phyloP scores from a whole-genome alignment of 345 rosid species.

The Corymbia maculata region DNA sequence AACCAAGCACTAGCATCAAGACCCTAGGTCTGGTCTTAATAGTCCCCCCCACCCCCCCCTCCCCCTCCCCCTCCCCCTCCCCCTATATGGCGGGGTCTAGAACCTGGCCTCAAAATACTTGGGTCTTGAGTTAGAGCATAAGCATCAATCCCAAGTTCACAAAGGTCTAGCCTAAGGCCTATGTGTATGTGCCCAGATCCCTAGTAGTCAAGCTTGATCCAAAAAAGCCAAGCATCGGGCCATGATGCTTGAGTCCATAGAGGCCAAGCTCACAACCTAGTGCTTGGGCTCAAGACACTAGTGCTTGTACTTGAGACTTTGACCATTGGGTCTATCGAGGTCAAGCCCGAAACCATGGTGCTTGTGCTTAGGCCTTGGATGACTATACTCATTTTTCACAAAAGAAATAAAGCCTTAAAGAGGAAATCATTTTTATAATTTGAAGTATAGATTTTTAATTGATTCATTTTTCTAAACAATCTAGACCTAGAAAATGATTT shows the following conservation, averaged over 20 bases:
- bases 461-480: too few relatives aligned
- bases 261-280: not conserved
- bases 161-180: fast-evolving
- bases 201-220: not conserved
- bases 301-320: fast-evolving
- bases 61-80: too few relatives aligned
- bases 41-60: not conserved
- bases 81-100: fast-evolving
- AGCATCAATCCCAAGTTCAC: not conserved
- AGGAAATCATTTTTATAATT: too few relatives aligned
- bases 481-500: not conserved
- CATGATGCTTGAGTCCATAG: fast-evolving
- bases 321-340: not conserved
- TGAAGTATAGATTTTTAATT: too few relatives aligned
- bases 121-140: not conserved
- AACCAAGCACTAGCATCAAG: not conserved
- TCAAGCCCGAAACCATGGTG: not conserved
- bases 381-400: not conserved
- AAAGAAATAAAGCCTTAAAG: too few relatives aligned
- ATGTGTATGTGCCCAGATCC: fast-evolving
- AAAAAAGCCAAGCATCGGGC: not conserved
- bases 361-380: not conserved
- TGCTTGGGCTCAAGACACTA: fast-evolving
- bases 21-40: not conserved
- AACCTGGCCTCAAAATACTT: not conserved